Evolutionary conservation across 164 flowering plant species (phyloP).

Genomic region (Saururus chinensis): DNA sequence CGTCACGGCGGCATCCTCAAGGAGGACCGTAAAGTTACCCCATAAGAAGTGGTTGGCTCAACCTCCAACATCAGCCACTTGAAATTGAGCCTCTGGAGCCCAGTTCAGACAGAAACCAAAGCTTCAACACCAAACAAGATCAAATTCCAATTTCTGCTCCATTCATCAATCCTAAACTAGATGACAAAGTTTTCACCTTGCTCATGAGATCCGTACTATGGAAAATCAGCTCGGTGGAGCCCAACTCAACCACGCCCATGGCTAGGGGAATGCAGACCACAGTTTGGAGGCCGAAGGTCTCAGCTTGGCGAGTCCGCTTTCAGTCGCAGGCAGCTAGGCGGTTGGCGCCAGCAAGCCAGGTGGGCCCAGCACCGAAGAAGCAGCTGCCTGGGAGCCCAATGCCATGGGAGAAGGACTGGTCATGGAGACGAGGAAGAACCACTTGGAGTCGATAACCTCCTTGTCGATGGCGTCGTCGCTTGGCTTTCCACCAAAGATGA

Average conservation of each 20-base stretch:
- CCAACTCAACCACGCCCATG: conserved; percentile 79
- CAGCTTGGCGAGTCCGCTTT: conserved; percentile 66
- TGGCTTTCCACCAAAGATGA: conserved; percentile 42
- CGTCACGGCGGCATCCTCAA: no score
- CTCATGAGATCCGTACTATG: conserved; percentile 69
- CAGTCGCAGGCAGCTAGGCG: conserved; percentile 38
- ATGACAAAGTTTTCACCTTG: conserved; percentile 56
- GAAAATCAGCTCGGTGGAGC: conserved; percentile 58
- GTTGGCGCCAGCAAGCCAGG: conserved; percentile 63
- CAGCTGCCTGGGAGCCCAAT: conserved; percentile 73
- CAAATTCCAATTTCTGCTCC: no score
- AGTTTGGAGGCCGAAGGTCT: conserved; percentile 65
- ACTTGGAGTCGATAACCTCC: conserved; percentile 89
- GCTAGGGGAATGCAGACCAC: conserved; percentile 68
- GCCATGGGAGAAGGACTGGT: conserved; percentile 62
- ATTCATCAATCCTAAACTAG: no score
- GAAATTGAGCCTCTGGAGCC: no score
- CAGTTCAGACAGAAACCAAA: no score
- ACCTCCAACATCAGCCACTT: no score
- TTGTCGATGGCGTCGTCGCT: conserved; percentile 54
- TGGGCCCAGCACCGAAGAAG: conserved; percentile 24
- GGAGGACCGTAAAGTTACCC: no score
- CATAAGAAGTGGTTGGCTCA: no score
- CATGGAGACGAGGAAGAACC: conserved; percentile 95
- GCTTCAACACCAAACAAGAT: no score